These are phyloP conservation scores for Turnera subulata DNA, from an alignment of 345 rosid genomes.

Conservation along the genomic window DNA sequence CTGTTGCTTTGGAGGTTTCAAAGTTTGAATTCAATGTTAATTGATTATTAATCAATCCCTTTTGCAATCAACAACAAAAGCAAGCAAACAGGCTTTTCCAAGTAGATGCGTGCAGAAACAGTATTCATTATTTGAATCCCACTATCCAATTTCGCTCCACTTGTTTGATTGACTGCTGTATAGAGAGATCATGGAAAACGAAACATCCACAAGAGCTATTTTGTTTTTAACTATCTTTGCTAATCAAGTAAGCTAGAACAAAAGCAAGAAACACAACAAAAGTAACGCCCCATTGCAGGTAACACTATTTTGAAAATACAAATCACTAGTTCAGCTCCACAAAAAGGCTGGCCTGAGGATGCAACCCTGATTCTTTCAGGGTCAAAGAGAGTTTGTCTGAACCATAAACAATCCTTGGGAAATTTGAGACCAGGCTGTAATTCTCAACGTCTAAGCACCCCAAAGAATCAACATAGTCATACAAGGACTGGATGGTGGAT, in stretches of 20 bases:
- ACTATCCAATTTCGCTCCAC: background rate
- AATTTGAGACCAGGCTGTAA: slow-evolving; percentile 84
- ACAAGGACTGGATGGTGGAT: slow-evolving; percentile 54
- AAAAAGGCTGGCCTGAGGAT: slow-evolving; percentile 98
- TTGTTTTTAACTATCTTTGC: slow-evolving; percentile 13
- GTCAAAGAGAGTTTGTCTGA: slow-evolving; percentile 54
- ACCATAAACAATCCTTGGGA: slow-evolving; percentile 76
- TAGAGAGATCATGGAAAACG: background rate
- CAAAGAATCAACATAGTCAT: slow-evolving; percentile 88
- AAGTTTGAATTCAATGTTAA: no score
- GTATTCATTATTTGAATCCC: slow-evolving; percentile 18
- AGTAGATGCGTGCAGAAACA: background rate
- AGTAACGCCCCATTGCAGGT: slow-evolving; percentile 14
- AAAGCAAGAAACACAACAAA: slow-evolving; percentile 10
- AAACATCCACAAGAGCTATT: background rate
- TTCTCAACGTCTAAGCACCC: slow-evolving; percentile 66
- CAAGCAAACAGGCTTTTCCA: background rate
- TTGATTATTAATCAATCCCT: no score
- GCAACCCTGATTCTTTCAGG: slow-evolving; percentile 84
- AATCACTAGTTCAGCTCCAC: slow-evolving; percentile 66
- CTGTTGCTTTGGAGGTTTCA: no score
- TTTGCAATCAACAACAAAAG: background rate
- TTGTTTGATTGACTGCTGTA: background rate
- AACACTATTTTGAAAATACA: slow-evolving; percentile 9
- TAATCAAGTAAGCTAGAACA: slow-evolving; percentile 12